Conservation (phyloP, 139 green algal genomes). For the Tetradesmus obliquus region DNA sequence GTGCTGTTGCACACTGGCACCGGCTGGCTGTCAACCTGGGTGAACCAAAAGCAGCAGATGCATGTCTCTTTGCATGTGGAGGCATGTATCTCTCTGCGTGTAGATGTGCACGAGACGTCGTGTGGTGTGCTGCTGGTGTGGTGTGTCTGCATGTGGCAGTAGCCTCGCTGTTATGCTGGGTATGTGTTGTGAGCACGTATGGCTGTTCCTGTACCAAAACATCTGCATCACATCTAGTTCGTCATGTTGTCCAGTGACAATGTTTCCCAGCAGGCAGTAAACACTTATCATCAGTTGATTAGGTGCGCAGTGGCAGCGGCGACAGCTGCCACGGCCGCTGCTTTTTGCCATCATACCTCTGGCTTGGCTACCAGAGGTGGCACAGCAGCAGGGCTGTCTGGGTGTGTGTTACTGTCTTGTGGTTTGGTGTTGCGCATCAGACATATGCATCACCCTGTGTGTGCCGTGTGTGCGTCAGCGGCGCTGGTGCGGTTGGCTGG, state of each 20-base stretch:
- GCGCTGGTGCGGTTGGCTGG: background rate
- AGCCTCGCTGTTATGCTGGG: background rate
- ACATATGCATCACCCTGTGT: background rate
- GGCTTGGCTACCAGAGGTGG: too few relatives aligned
- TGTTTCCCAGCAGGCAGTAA: background rate
- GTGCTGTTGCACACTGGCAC: background rate
- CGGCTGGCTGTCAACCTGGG: background rate
- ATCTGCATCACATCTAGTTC: background rate
- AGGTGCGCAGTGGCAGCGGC: background rate
- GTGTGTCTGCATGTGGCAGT: background rate
- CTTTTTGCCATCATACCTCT: too few relatives aligned
- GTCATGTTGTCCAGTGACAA: background rate
- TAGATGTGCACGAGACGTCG: background rate
- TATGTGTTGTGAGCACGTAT: background rate
- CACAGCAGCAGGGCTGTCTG: background rate
- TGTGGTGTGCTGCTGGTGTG: background rate
- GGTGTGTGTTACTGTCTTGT: background rate
- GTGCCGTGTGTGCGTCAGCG: background rate
- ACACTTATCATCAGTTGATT: background rate
- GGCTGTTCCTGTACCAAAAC: background rate
- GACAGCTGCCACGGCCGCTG: too few relatives aligned
- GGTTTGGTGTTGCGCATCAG: background rate
- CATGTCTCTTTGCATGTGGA: background rate
- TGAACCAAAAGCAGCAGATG: background rate
- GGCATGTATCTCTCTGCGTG: background rate